phyloP scores from a whole-genome alignment of 2,329 filamentous ascomycete genomes.

The Fusarium xylarioides region DNA sequence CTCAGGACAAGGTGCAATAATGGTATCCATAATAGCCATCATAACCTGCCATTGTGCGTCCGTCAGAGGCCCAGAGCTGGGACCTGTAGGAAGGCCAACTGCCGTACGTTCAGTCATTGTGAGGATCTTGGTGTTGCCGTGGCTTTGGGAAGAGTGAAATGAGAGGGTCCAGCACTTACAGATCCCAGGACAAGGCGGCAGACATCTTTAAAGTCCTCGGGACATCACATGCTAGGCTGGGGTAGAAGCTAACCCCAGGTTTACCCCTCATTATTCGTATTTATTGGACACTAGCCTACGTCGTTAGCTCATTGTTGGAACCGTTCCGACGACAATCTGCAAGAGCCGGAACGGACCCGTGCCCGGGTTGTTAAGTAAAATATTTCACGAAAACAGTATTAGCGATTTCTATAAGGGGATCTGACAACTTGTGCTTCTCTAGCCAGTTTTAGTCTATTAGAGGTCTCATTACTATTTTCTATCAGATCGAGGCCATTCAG shows the following conservation, averaged over 20 bases:
- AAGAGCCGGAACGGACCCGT: background rate
- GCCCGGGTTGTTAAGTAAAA: accelerated
- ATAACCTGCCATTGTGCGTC: background rate
- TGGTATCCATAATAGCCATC: background rate
- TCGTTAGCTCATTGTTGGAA: background rate
- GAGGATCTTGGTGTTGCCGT: accelerated
- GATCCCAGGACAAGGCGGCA: background rate
- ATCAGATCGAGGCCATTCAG: background rate
- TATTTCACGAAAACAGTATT: accelerated
- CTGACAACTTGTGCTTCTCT: accelerated
- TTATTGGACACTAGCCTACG: background rate
- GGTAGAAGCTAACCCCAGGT: background rate
- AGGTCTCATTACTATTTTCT: accelerated
- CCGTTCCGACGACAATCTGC: background rate
- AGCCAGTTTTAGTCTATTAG: accelerated
- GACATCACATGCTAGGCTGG: background rate
- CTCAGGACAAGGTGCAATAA: background rate
- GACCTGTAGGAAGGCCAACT: background rate
- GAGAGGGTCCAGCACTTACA: too few species aligned
- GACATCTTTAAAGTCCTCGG: background rate
- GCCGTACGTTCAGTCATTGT: background rate
- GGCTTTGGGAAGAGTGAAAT: accelerated
- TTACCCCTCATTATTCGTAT: background rate
- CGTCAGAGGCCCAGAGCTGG: background rate
- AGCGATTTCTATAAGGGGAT: accelerated